Percentiles rank a stretch among this genome's conserved stretches.
Conservation (phyloP, 192 early-diverging fungal genomes). For the Paraglomus occultum region DNA sequence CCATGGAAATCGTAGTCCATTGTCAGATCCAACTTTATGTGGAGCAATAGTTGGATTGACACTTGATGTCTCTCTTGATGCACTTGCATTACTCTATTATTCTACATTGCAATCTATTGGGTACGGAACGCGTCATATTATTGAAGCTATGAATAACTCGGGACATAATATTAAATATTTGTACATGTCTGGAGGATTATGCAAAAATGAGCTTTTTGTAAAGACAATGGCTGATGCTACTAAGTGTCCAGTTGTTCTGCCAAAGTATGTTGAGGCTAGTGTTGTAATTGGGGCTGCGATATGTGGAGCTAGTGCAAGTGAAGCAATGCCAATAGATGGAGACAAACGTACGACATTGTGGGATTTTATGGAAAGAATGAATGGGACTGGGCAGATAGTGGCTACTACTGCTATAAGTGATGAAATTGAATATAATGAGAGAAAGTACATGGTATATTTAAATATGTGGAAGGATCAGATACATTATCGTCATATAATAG, state of each 20-base stretch:
- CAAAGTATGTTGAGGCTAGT: conserved; percentile 51
- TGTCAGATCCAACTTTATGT: conserved; percentile 60
- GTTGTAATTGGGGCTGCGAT: conserved; percentile 70
- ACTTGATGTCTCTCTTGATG: conserved; percentile 48
- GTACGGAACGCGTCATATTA: conserved; percentile 62
- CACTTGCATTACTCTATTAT: conserved; percentile 54
- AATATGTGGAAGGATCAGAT: conserved; percentile 59
- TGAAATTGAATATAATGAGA: conserved; percentile 42
- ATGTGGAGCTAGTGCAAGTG: conserved; percentile 57
- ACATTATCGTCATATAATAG: conserved; percentile 54
- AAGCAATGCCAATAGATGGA: not conserved
- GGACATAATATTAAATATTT: conserved; percentile 57
- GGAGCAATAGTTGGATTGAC: conserved; percentile 58
- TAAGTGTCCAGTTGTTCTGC: conserved; percentile 51
- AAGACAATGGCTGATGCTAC: conserved; percentile 58
- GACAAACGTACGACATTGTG: conserved; percentile 39
- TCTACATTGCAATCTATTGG: conserved; percentile 61
- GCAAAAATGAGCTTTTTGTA: conserved; percentile 60
- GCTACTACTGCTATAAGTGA: conserved; percentile 39
- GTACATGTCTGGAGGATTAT: conserved; percentile 66
- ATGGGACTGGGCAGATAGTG: conserved; percentile 44
- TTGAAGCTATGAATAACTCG: conserved; percentile 46
- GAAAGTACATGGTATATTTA: conserved; percentile 55
- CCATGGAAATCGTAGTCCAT: conserved; percentile 74
- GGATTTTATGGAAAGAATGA: conserved; percentile 56